phyloP scores from a whole-genome alignment of 345 rosid genomes.

The Turritis glabra region DNA sequence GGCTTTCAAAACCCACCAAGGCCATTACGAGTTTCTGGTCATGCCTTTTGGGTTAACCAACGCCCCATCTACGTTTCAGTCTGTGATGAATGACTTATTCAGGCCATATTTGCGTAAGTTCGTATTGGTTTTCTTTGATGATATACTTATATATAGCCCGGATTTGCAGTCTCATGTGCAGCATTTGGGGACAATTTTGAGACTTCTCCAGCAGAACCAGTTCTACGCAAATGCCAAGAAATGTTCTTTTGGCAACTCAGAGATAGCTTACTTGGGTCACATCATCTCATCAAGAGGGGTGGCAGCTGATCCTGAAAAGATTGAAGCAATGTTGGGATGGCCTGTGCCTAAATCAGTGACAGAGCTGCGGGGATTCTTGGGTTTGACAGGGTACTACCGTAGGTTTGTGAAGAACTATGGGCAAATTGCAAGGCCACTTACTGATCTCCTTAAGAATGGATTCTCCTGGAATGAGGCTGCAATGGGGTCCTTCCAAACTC shows the following conservation, averaged over 20 bases:
- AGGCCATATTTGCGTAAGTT: background rate
- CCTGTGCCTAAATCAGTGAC: background rate
- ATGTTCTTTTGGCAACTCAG: rapidly evolving
- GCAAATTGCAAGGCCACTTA: background rate
- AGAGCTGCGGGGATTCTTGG: background rate
- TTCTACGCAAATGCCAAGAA: background rate
- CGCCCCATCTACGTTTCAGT: background rate
- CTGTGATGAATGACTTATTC: background rate
- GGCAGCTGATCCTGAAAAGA: background rate
- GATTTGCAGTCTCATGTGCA: too few species aligned
- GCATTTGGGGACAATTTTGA: too few species aligned
- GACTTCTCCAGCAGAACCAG: background rate
- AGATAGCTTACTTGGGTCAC: background rate
- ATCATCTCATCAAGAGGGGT: rapidly evolving
- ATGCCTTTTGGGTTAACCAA: background rate
- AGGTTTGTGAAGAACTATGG: background rate
- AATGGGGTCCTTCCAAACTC: too few species aligned
- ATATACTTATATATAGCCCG: background rate
- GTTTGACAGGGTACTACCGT: background rate
- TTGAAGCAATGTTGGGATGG: background rate
- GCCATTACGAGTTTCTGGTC: background rate
- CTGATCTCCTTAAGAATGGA: background rate
- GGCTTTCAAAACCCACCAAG: background rate
- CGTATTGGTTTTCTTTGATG: background rate
- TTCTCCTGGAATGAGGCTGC: too few species aligned